Evolutionary conservation across 768 basidiomycete genomes (phyloP), one percentile per base, ranked within the genome.

Genomic region (Pleurotus tuoliensis): DNA sequence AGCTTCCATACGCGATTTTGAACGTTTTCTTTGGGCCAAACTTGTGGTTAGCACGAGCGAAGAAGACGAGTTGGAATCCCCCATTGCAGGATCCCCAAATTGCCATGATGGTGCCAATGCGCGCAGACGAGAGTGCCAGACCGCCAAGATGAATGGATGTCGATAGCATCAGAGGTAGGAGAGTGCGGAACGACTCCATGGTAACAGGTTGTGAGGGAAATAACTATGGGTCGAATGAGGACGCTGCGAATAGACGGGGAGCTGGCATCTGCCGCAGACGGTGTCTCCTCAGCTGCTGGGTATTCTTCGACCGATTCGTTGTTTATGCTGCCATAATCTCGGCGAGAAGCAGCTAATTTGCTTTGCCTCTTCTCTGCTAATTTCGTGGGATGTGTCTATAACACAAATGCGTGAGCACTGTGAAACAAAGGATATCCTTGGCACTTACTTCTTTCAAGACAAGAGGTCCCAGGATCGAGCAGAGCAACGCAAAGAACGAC

Each of bases 21-120:
- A 78, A 85, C 13, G 87, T 64, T 18, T 61, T 74, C 59, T 79
- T 80, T 18, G 81, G 64, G 1, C 90, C 88, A 55, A 80, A 80
- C 4, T 72, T 70, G 45, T 81, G 71, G 41, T 87, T 76, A 18
- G 82, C 46, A 20, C 69, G 66, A 3, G 81, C 80, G 59, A 87
- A 79, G 63, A 79, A 72, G 55, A 77, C 68, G 15, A 82, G 62
- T 63, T 87, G 85, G 59, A 84, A 67, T 34, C 79, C 8, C 4
- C 83, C 80, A 56, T 83, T 87, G 50, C 76, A 56, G 22, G 84
- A 60, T 0, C 84, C 84, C 55, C 71, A 76, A 11, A 63, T 45
- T 4, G 75, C 74, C 38, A 82, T 70, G 46, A 82, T 76, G 38
- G 71, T 68, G 12, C 83, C 83, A 38, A 83, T 79, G 22, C 71